These are phyloP conservation scores for Arctium lappa DNA, from an alignment of 129 eudicot species.

Conservation along the genomic window DNA sequence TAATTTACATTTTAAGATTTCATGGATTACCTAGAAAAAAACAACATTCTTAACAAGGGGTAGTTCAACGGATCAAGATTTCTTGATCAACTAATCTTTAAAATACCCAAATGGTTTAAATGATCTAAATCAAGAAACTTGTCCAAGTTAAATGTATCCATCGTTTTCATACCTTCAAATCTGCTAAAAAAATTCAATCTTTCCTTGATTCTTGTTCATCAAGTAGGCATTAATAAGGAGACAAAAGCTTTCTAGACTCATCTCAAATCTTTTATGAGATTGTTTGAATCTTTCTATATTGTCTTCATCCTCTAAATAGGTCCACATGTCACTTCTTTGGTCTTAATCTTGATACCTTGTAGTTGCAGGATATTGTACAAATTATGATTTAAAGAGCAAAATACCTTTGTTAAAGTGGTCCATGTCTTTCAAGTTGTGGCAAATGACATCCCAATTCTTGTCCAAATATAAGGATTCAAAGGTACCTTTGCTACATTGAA, in stretches of 20 bases:
- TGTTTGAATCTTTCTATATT: constrained; percentile 31
- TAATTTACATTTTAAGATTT: not conserved
- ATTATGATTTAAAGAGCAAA: constrained; percentile 13
- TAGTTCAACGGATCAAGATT: not conserved
- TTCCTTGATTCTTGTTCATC: constrained; percentile 15
- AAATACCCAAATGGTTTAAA: not conserved
- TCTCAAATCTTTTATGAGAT: constrained; percentile 33
- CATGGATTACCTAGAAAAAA: not conserved
- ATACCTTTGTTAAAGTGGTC: constrained; percentile 28
- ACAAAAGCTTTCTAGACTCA: constrained; percentile 32
- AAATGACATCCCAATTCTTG: constrained; percentile 29
- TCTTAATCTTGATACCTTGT: constrained; percentile 23
- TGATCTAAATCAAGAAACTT: not conserved
- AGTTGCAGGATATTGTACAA: constrained; percentile 20
- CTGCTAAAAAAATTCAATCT: not conserved
- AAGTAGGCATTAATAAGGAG: constrained; percentile 19
- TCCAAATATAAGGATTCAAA: constrained; percentile 28
- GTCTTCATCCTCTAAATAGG: constrained; percentile 35
- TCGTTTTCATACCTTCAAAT: constrained; percentile 16
- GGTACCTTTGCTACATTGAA: constrained; percentile 24
- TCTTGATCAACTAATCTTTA: not conserved
- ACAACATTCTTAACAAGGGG: not conserved
- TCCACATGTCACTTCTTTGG: constrained; percentile 32
- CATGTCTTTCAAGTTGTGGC: constrained; percentile 15
- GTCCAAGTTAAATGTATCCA: constrained; percentile 24